A percentile compares a stretch with the other conserved stretches of the same genome.
Conservation (phyloP, 2,329 filamentous ascomycete species). For the Ceratocystis harringtonii region DNA sequence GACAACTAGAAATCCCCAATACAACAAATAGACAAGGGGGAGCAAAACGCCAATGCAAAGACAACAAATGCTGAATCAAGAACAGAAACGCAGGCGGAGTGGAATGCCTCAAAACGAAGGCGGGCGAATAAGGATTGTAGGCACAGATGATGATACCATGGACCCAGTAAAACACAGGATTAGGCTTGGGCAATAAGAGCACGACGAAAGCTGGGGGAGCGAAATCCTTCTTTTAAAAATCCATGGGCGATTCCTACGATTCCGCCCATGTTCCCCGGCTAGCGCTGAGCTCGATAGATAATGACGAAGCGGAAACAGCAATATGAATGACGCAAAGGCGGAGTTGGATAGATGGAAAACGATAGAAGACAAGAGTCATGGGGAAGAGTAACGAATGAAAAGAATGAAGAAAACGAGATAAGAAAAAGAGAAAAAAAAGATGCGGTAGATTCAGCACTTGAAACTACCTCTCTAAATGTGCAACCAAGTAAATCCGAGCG, state of each 20-base stretch:
- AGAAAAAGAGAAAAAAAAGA: slow-evolving; percentile 4
- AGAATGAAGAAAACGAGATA: neutral
- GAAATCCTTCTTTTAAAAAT: neutral
- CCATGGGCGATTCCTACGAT: neutral
- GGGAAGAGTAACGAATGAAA: neutral
- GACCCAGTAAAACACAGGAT: slow-evolving; percentile 1
- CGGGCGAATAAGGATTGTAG: neutral
- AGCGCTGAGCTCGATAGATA: too few relatives aligned
- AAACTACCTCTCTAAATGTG: slow-evolving; percentile 6
- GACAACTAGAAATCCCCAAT: neutral
- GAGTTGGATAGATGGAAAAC: neutral
- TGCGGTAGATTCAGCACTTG: slow-evolving; percentile 14
- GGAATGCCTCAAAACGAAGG: neutral
- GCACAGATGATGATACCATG: neutral
- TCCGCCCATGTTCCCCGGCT: neutral
- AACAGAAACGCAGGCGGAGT: neutral
- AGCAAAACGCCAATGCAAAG: neutral
- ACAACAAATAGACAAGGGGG: neutral
- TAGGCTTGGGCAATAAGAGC: neutral
- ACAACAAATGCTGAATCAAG: neutral
- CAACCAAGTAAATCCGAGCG: slow-evolving; percentile 2
- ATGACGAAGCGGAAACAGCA: too few relatives aligned
- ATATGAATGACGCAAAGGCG: neutral
- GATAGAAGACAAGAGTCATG: neutral
- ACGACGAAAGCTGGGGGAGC: neutral